Evolutionary conservation across 805 yeast species (phyloP), one percentile per base, ranked within the genome.

Genomic region (Candida nemodendra): DNA sequence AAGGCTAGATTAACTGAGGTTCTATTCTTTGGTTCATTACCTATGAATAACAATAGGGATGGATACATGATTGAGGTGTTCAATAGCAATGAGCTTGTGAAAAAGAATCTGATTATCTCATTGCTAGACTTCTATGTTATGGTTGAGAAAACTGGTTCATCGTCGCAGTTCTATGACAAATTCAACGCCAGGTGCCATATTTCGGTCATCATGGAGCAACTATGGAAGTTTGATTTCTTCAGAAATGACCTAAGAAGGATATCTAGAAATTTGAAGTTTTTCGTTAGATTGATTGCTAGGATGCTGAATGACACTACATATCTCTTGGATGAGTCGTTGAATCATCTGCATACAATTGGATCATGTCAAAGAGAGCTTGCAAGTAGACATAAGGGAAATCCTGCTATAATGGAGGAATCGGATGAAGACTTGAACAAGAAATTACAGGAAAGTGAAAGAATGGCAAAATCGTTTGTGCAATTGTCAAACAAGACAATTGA

Each of bases 71-170:
- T 80, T 44, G 70, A 71, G 5, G 69, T 82, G 6, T 79, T 88
- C 60, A 79, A 74, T 50, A 66, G 78, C 9, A 80, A 88, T 51
- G 72, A 74, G 36, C 53, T 83, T 16, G 82, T 88, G 2, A 64
- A 67, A 21, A 68, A 79, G 26, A 79, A 89, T 57, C 58, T 93
- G 45, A 67, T 93, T 40, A 89, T 86, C 53, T 84, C 96, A 1
- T 70, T 93, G 39, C 72, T 93, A 62, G 95, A 88, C 52, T 84
- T 89, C 45, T 93, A 91, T 60, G 95, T 93, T 24, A 87, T 86
- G 72, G 90, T 91, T 34, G 99, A 93, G 60, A 89, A 86, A 54
- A 93, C 99, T 0, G 99, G 99, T 8, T 84, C 96, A 2, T 81
- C 91, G 6, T 80, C 95, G 0, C 98, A 93, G 62, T 93, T 91